A percentile compares a stretch with the other conserved stretches of the same genome.
Evolutionary conservation across 768 basidiomycete genomes (phyloP).

Genomic region (Psilocybe tampanensis): DNA sequence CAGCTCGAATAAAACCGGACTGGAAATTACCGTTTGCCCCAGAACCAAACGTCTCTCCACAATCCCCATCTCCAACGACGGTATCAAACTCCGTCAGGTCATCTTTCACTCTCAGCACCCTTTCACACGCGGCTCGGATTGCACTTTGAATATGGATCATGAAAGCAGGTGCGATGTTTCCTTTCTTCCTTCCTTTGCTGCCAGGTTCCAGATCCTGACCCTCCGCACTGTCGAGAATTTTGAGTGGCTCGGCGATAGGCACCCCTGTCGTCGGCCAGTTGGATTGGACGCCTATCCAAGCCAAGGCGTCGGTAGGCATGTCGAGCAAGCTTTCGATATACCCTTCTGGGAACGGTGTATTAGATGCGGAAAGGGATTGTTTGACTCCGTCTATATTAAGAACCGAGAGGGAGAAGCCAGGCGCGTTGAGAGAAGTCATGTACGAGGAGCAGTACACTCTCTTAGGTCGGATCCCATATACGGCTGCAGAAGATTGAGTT

Average conservation of each 20-base stretch:
- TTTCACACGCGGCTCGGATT: constrained; percentile 39
- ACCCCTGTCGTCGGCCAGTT: constrained; percentile 24
- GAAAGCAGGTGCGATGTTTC: too few species aligned
- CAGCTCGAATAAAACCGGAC: not conserved
- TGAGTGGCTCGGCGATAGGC: not conserved
- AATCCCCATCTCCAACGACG: constrained; percentile 65
- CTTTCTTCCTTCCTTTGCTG: not conserved
- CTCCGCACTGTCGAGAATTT: too few species aligned
- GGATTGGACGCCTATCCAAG: constrained; percentile 39
- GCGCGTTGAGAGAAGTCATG: constrained; percentile 66
- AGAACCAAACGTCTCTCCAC: constrained; percentile 57
- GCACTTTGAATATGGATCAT: constrained; percentile 12
- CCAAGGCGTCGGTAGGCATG: constrained; percentile 41
- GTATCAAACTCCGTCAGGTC: constrained; percentile 64
- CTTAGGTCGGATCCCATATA: constrained; percentile 32
- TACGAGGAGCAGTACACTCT: constrained; percentile 51
- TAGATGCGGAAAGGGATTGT: not conserved
- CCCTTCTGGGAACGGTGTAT: not conserved
- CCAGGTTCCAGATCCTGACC: too few species aligned
- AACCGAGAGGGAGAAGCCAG: constrained; percentile 56
- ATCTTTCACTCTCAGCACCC: constrained; percentile 46
- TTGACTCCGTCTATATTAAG: constrained; percentile 45
- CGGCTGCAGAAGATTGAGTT: constrained; percentile 21
- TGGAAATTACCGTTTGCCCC: constrained; percentile 40
- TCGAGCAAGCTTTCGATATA: constrained; percentile 39